Conservation (phyloP, 2,329 filamentous ascomycete genomes). For the Cladosporium sp. region DNA sequence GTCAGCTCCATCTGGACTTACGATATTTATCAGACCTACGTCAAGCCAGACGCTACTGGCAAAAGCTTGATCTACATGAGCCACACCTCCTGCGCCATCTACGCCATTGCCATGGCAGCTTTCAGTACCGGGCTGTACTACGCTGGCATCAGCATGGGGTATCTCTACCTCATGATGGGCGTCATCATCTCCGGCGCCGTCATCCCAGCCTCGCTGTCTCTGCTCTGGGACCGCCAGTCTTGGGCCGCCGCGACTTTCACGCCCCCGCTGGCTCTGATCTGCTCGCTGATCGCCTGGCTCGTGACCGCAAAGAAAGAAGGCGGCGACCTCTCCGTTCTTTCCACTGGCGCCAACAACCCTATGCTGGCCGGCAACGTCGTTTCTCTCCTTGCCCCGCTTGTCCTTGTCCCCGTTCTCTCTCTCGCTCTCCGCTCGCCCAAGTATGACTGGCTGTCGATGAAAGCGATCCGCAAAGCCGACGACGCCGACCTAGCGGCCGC, state of each 20-base stretch:
- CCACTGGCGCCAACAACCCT: constrained; percentile 77
- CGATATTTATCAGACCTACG: constrained; percentile 80
- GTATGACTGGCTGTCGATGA: constrained; percentile 85
- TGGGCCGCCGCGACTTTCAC: constrained; percentile 65
- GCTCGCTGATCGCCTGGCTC: constrained; percentile 69
- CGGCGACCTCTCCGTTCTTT: constrained; percentile 61
- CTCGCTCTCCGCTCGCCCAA: constrained; percentile 62
- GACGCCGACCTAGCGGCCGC: constrained; percentile 64
- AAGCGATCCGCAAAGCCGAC: constrained; percentile 68
- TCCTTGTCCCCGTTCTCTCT: constrained; percentile 73
- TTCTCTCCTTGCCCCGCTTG: constrained; percentile 67
- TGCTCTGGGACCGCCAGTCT: constrained; percentile 76
- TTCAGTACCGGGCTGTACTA: constrained; percentile 28
- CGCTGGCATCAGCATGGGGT: constrained; percentile 70
- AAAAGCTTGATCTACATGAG: constrained; percentile 73
- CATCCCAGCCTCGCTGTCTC: constrained; percentile 70
- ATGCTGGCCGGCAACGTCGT: constrained; percentile 86
- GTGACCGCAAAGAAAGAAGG: constrained; percentile 67
- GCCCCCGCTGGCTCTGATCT: constrained; percentile 62
- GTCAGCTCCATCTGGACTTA: constrained; percentile 86
- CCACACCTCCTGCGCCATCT: constrained; percentile 66
- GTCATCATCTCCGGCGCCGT: constrained; percentile 75
- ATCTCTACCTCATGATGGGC: constrained; percentile 85
- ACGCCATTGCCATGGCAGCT: constrained; percentile 66
- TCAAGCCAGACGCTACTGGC: constrained; percentile 71